Percentiles rank a stretch among this genome's conserved stretches.
Evolutionary conservation across 1,284 basidiomycete genomes (phyloP).

Genomic region (Moesziomyces antarcticus): DNA sequence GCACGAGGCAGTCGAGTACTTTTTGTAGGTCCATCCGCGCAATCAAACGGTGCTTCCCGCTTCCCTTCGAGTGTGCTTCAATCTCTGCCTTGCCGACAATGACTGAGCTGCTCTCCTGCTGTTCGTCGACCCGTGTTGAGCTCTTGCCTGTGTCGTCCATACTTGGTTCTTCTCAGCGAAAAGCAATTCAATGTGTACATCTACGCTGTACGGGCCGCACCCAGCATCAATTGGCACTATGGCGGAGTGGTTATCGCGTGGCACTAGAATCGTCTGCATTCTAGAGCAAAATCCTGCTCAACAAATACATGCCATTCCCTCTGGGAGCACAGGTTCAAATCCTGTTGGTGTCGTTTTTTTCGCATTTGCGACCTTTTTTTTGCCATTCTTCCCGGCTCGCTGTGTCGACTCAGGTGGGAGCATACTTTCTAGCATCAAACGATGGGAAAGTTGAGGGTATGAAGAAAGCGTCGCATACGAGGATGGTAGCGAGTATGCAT

Average conservation of each 20-base stretch:
- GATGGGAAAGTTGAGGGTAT: neutral
- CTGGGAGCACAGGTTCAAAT: too few species aligned
- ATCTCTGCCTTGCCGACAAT: too few species aligned
- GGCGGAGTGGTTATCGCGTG: slow-evolving; percentile 45
- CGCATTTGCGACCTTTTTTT: neutral
- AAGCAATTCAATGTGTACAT: too few species aligned
- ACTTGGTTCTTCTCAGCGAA: too few species aligned
- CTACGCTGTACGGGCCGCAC: too few species aligned
- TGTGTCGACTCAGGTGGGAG: neutral
- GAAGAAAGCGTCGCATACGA: too few species aligned
- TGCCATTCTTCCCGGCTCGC: neutral
- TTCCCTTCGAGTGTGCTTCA: too few species aligned
- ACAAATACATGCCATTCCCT: slow-evolving; percentile 30
- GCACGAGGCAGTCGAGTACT: slow-evolving; percentile 61
- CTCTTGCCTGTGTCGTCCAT: too few species aligned
- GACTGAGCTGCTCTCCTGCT: too few species aligned
- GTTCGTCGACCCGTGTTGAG: too few species aligned
- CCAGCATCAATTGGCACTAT: slow-evolving; percentile 1
- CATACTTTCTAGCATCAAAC: neutral
- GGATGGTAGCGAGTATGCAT: too few species aligned
- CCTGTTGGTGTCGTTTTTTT: slow-evolving; percentile 25
- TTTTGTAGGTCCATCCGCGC: slow-evolving; percentile 29
- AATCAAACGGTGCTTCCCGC: too few species aligned
- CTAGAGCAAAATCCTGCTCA: slow-evolving; percentile 21
- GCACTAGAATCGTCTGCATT: slow-evolving; percentile 23